These are phyloP conservation scores for Parachlorella kessleri DNA, from an alignment of 139 green algal genomes.

Conservation along the genomic window DNA sequence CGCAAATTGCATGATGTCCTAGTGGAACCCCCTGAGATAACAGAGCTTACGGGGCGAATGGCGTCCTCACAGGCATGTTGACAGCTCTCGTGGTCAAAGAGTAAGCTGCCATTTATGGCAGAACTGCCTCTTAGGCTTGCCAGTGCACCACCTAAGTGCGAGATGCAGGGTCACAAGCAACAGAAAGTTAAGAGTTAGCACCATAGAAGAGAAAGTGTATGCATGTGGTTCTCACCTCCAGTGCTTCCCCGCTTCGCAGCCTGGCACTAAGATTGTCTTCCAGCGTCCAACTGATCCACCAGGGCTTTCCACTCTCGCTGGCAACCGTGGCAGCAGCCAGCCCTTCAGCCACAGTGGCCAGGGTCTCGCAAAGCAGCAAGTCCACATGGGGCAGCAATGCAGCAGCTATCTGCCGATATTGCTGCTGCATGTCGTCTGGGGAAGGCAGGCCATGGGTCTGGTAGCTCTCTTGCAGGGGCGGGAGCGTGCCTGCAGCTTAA, in stretches of 20 bases:
- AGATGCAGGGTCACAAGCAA: not conserved
- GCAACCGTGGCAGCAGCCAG: conserved; percentile 40
- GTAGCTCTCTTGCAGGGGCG: conserved; percentile 41
- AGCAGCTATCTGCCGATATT: conserved; percentile 45
- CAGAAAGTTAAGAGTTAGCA: not conserved
- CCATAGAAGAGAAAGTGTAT: too few species aligned
- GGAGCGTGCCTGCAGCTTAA: conserved; percentile 33
- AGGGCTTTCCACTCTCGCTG: conserved; percentile 30
- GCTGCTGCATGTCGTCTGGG: conserved; percentile 33
- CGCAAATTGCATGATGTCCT: too few species aligned
- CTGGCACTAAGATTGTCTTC: conserved; percentile 36
- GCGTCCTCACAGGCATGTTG: not conserved
- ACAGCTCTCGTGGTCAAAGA: not conserved
- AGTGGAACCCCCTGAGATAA: too few species aligned
- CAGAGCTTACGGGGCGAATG: too few species aligned
- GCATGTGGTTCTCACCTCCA: conserved; percentile 10
- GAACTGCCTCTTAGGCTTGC: not conserved
- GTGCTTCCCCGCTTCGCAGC: conserved; percentile 48
- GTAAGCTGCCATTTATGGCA: not conserved
- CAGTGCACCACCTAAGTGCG: not conserved
- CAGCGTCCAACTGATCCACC: conserved; percentile 66
- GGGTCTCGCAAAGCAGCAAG: conserved; percentile 64
- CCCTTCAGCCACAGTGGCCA: conserved; percentile 47
- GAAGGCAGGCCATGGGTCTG: conserved; percentile 3
- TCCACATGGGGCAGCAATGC: conserved; percentile 47